Evolutionary conservation across 75 land plant genomes (phyloP).

Genomic region (Cupressus sempervirens): DNA sequence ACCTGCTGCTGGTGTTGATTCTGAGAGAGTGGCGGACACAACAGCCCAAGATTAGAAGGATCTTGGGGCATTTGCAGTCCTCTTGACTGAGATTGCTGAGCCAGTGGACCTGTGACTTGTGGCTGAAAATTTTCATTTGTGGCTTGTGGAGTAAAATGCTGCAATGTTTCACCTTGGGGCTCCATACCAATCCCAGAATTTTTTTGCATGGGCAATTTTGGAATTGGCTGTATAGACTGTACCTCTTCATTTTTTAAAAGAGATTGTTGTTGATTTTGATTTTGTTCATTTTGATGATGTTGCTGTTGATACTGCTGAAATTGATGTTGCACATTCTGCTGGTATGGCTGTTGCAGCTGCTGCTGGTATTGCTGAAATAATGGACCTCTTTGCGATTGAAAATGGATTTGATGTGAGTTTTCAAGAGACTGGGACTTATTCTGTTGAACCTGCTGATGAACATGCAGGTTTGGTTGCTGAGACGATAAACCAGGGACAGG

Average conservation of each 20-base stretch:
- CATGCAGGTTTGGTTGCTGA: slow-evolving; percentile 44
- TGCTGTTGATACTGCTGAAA: slow-evolving; percentile 37
- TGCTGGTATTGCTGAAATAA: slow-evolving; percentile 22
- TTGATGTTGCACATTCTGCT: slow-evolving; percentile 23
- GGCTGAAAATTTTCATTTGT: slow-evolving; percentile 33
- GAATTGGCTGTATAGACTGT: slow-evolving; percentile 21
- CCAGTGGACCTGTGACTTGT: slow-evolving; percentile 23
- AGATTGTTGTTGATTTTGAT: slow-evolving; percentile 32
- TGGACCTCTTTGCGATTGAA: slow-evolving; percentile 20
- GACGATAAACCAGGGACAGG: slow-evolving; percentile 38
- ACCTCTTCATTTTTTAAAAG: slow-evolving; percentile 23
- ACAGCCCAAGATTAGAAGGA: slow-evolving; percentile 20
- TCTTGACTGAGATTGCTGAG: slow-evolving; percentile 18
- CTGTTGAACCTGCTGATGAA: slow-evolving; percentile 27
- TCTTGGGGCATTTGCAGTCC: slow-evolving; percentile 14
- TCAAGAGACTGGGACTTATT: slow-evolving; percentile 29
- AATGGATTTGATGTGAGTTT: slow-evolving; percentile 36
- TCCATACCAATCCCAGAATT: slow-evolving; percentile 23
- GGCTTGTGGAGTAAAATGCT: slow-evolving; percentile 24
- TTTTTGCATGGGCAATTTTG: slow-evolving; percentile 20
- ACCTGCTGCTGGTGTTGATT: slow-evolving; percentile 36
- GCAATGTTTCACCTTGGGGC: slow-evolving; percentile 18
- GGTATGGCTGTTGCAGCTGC: slow-evolving; percentile 31
- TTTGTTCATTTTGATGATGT: slow-evolving; percentile 33
- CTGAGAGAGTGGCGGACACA: slow-evolving; percentile 20